Evolutionary conservation across 768 basidiomycete genomes (phyloP), one percentile per base, ranked within the genome.

Genomic region (Trametes coccinea): DNA sequence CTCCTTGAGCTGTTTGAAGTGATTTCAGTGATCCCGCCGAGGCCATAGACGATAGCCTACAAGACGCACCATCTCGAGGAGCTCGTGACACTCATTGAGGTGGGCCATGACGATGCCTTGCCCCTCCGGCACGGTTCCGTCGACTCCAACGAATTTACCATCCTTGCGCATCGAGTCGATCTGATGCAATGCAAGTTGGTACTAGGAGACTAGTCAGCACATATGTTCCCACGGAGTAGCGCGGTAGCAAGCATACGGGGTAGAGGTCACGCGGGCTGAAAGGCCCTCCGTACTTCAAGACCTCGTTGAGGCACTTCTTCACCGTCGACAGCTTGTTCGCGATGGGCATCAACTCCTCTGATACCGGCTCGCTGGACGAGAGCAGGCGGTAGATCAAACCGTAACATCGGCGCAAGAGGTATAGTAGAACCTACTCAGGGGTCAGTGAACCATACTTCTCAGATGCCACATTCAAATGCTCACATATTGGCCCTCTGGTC

Each of bases 81-180:
- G 77, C 73, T 98, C 96, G 70, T 98, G 96, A 61, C 95, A 96
- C 75, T 98, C 96, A 65, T 90, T 95, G 53, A 98, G 77, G 73
- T 98, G 94, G 3, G 96, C 95, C 82, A 94, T 94, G 55, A 98
- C 83, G 67, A 96, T 93, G 13, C 93, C 96, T 72, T 98, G 96
- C 2, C 96, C 96, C 73, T 98, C 96, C 1, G 96, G 96, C 66
- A 98, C 85, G 30, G 82, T 79, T 1, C 96, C 95, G 68, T 97
- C 95, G 16, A 84, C 80, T 27, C 93, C 92, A 29, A 95, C 77
- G 69, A 98, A 98, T 70, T 92, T 94, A 44, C 96, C 97, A 62
- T 99, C 97, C 73, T 88, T 89, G 47, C 95, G 83, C 78, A 97
- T 79, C 0, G 88, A 89, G 73, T 98, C 96, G 66, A 98, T 96